phyloP scores from a whole-genome alignment of 306 rosid species.

The Lathyrus aphaca region DNA sequence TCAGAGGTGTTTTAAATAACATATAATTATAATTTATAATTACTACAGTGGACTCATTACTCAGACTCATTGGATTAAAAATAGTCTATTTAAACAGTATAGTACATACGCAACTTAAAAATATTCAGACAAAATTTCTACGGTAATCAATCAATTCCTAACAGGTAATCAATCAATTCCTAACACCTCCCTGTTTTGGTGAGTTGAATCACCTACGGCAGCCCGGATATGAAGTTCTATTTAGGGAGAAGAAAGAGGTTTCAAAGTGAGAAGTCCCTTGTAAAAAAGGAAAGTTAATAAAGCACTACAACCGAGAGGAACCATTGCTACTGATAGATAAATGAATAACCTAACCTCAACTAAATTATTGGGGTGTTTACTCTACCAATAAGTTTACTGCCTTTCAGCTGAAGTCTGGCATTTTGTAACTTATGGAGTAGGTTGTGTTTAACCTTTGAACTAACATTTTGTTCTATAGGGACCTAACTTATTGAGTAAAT shows the following conservation, averaged over 20 bases:
- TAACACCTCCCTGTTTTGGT: background rate
- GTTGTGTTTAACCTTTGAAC: conserved; percentile 5
- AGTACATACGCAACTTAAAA: too few relatives aligned
- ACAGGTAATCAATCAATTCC: conserved; percentile 4
- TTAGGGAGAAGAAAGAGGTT: conserved; percentile 8
- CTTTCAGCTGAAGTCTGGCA: conserved; percentile 18
- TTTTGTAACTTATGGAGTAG: conserved; percentile 6
- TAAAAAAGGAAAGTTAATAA: background rate
- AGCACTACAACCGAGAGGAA: conserved; percentile 3
- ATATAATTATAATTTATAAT: too few relatives aligned
- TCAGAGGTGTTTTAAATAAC: too few relatives aligned
- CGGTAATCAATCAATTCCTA: background rate
- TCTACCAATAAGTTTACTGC: background rate
- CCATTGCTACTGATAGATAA: conserved; percentile 5
- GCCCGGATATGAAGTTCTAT: conserved; percentile 16
- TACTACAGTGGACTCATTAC: too few relatives aligned
- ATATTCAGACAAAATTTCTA: too few relatives aligned
- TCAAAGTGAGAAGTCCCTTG: conserved; percentile 1
- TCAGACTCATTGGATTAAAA: too few relatives aligned
- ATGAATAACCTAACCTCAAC: conserved; percentile 3
- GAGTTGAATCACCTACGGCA: background rate
- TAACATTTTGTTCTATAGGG: background rate
- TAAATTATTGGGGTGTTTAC: conserved; percentile 10
- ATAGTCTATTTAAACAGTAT: too few relatives aligned
- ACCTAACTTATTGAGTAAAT: background rate